Evolutionary conservation across 306 rosid genomes (phyloP), one percentile per base, ranked within the genome.

Genomic region (Inga laurina): DNA sequence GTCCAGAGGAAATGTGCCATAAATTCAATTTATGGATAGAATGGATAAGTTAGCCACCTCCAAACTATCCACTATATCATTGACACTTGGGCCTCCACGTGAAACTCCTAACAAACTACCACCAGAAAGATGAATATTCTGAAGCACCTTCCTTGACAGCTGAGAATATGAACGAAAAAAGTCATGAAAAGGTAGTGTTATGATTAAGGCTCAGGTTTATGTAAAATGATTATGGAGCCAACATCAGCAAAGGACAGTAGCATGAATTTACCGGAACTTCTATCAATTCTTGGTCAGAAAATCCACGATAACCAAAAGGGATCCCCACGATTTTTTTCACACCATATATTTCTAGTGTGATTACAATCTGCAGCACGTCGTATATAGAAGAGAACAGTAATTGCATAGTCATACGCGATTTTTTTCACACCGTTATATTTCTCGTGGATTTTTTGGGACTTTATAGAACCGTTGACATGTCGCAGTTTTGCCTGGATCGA

Each of bases 71-170:
- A 92, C 99, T 19, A 97, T 92, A 77, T 90, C 87, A 85, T 85
- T 81, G 73, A 93, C 94, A 15, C 83, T 75, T 80, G 98, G 97
- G 69, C 94, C 98, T 64, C 99, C 99, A 56, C 99, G 95, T 7
- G 99, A 97, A 80, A 97, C 99, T 82, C 99, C 99, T 87, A 97
- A 87, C 86, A 97, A 84, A 86, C 99, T 97, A 87, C 99, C 99
- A 52, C 99, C 99, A 87, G 98, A 94, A 83, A 97, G 99, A 90
- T 97, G 99, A 89, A 97, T 85, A 75, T 97, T 97, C 86, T 97
- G 99, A 78, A 94, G 98, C 82, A 97, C 97, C 85, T 86, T 97
- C 82, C 99, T 86, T 13, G 98, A 92, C 51, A 97, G 83, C 99
- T 97, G 90, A 67, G 51, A 87, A 90, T 85, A 61, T 75, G 66